phyloP scores from a whole-genome alignment of 345 rosid species.

The Salix arbutifolia region DNA sequence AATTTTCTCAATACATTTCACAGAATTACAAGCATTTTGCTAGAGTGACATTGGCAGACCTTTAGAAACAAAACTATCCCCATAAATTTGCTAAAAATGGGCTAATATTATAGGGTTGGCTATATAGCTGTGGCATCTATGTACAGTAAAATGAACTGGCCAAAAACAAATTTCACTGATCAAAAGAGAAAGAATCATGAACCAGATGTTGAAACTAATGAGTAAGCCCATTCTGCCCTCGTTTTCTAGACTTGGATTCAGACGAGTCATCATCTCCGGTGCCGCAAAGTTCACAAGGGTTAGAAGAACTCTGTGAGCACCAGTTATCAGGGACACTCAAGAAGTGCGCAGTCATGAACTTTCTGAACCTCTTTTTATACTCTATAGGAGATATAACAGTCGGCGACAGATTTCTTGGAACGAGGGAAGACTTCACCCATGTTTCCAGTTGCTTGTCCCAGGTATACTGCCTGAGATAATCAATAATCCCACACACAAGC shows the following conservation, averaged over 20 bases:
- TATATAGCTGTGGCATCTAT: constrained; percentile 30
- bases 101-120: constrained; percentile 42
- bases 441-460: constrained; percentile 98
- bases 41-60: constrained; percentile 16
- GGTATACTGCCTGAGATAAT: constrained; percentile 92
- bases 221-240: constrained; percentile 11
- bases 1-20: constrained; percentile 31
- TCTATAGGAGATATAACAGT: constrained; percentile 89
- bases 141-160: constrained; percentile 21
- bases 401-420: constrained; percentile 73
- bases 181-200: background rate
- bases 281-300: constrained; percentile 42
- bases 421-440: constrained; percentile 92
- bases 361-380: constrained; percentile 90
- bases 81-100: constrained; percentile 57
- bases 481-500: constrained; percentile 96
- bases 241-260: constrained; percentile 6
- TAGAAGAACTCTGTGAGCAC: constrained; percentile 49
- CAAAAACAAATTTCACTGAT: background rate
- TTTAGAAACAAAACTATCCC: constrained; percentile 34
- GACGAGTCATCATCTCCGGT: constrained; percentile 21
- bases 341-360: constrained; percentile 83
- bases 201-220: background rate
- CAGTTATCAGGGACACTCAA: constrained; percentile 85
- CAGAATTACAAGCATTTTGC: constrained; percentile 20